Base-by-base conservation (phyloP, 257 asterid genomes). In the Paulownia fortunei region DNA sequence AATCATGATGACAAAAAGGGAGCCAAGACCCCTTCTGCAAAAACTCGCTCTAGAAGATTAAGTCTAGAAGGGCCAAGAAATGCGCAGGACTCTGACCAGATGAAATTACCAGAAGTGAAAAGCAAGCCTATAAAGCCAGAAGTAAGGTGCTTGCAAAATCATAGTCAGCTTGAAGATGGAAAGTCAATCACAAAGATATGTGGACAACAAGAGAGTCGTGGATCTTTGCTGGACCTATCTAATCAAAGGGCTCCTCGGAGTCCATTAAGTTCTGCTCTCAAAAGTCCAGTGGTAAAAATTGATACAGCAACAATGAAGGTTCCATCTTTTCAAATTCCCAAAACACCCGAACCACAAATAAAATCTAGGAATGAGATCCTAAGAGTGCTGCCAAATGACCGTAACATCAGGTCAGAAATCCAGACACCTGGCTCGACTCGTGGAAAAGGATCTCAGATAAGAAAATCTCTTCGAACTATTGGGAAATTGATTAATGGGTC, bases 401-500 rank as follows among this genome's bases (percentile, higher is more conserved):
- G 64, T 23, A 74, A 75, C 12, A 58, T 64, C 21, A 47, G 72
- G 73, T 80, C 83, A 46, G 89, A 81, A 37, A 62, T 79, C 42
- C 84, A 79, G 37, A 87, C 87, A 0, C 89, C 97, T 76, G 60
- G 80, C 83, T 78, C 89, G 39, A 82, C 89, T 67, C 86, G 85
- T 70, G 92, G 90, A 70, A 93, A 89, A 82, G 93, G 87, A 77
- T 93, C 98, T 56, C 97, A 92, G 54, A 88, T 93, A 49, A 83
- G 89, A 81, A 93, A 89, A 83, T 93, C 99, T 39, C 90, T 93
- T 70, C 89, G 92, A 56, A 85, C 98, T 3, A 91, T 96, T 24
- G 96, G 97, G 36, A 95, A 85, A 69, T 85, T 93, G 26, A 90
- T 96, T 65, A 89, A 91, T 59, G 97, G 97, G 32, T 91, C 98